Percentiles rank a stretch among this genome's conserved stretches.
phyloP scores from a whole-genome alignment of 805 yeast species.

The Barnettozyma sucrosica region DNA sequence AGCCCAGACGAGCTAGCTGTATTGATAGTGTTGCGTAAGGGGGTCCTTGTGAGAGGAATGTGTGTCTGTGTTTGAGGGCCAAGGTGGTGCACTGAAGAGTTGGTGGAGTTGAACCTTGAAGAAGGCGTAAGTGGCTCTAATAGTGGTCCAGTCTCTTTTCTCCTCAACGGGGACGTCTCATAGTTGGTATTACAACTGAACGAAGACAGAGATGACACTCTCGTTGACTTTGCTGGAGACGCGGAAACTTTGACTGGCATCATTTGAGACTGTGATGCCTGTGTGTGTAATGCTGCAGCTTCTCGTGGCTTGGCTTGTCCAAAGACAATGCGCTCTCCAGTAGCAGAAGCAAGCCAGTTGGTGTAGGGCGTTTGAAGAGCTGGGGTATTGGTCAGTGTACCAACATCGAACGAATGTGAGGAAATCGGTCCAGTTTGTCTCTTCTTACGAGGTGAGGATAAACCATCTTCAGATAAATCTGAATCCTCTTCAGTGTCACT shows the following conservation, averaged over 20 bases:
- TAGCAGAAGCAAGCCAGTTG: slow-evolving; percentile 36
- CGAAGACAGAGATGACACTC: slow-evolving; percentile 44
- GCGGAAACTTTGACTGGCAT: background rate
- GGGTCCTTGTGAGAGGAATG: slow-evolving; percentile 30
- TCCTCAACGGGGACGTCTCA: slow-evolving; percentile 55
- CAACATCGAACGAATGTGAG: slow-evolving; percentile 17
- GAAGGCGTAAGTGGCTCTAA: slow-evolving; percentile 62
- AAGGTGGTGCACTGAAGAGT: slow-evolving; percentile 1
- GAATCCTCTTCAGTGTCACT: slow-evolving; percentile 8
- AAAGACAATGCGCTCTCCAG: slow-evolving; percentile 33
- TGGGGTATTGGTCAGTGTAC: slow-evolving; percentile 26
- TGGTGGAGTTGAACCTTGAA: slow-evolving; percentile 19
- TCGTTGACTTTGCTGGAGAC: slow-evolving; percentile 13
- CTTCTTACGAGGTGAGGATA: slow-evolving; percentile 19
- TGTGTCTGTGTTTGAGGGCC: background rate
- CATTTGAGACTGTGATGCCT: background rate
- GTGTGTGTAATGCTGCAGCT: slow-evolving; percentile 5
- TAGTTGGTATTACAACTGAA: slow-evolving; percentile 61
- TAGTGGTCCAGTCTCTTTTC: slow-evolving; percentile 57
- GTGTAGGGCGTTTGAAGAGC: slow-evolving; percentile 35
- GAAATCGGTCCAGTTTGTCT: slow-evolving; percentile 15
- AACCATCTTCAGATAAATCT: slow-evolving; percentile 3
- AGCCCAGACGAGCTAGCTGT: slow-evolving; percentile 7
- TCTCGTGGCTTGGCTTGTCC: slow-evolving; percentile 19
- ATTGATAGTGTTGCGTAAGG: slow-evolving; percentile 19